Percentiles rank a stretch among this genome's conserved stretches.
Conservation (phyloP, 345 rosid species). For the Microcos paniculata region DNA sequence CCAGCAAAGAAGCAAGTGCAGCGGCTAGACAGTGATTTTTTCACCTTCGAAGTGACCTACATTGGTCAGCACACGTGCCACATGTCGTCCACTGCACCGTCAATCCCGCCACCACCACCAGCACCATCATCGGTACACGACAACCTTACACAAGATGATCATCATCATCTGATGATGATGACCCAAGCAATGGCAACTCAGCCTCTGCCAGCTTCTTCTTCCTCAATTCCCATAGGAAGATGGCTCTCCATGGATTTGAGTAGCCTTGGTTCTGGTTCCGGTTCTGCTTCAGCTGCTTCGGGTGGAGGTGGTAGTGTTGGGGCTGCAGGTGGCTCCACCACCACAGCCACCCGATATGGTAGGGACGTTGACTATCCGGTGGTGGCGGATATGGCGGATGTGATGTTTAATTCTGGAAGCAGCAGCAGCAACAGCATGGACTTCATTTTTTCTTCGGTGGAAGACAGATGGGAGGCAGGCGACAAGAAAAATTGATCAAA, state of each 20-base stretch:
- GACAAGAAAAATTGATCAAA: slow-evolving; percentile 32
- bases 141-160: neutral
- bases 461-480: slow-evolving; percentile 28
- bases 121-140: neutral
- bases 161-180: neutral
- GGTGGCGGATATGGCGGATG: slow-evolving; percentile 59
- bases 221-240: neutral
- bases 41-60: slow-evolving; percentile 60
- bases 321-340: slow-evolving; percentile 33
- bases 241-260: slow-evolving; percentile 38
- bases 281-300: too few relatives aligned
- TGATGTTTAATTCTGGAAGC: slow-evolving; percentile 59
- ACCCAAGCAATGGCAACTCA: neutral
- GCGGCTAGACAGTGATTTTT: slow-evolving; percentile 62
- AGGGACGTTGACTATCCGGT: slow-evolving; percentile 30
- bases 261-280: slow-evolving; percentile 22
- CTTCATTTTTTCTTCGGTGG: slow-evolving; percentile 37
- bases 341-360: slow-evolving; percentile 25
- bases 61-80: slow-evolving; percentile 73
- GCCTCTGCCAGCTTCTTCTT: slow-evolving; percentile 7
- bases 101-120: slow-evolving; percentile 21
- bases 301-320: slow-evolving; percentile 3
- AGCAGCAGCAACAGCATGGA: slow-evolving; percentile 63
- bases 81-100: slow-evolving; percentile 57
- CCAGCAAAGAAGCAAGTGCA: slow-evolving; percentile 92